These are phyloP conservation scores for Cyberlindnera sargentensis DNA, from an alignment of 805 yeast species.

Conservation along the genomic window DNA sequence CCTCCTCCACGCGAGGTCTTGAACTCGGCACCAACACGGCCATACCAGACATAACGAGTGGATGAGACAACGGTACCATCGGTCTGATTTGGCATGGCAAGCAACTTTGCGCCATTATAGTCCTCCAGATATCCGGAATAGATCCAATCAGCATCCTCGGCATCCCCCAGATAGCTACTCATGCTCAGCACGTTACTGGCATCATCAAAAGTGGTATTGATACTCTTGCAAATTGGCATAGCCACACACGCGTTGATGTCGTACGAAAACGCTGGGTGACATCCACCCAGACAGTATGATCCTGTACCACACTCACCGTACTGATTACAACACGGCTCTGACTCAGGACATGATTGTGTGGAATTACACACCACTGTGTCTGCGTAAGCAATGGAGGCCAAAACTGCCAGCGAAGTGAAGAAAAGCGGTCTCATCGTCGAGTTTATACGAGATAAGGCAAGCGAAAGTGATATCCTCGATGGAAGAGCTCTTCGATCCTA, in stretches of 20 bases:
- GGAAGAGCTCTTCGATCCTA: too few species aligned
- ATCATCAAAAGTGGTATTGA: conserved; percentile 35
- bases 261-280: conserved; percentile 52
- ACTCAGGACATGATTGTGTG: conserved; percentile 60
- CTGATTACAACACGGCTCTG: conserved; percentile 78
- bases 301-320: conserved; percentile 81
- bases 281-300: conserved; percentile 74
- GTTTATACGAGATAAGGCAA: too few species aligned
- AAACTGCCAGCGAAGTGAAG: neutral
- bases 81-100: conserved; percentile 74
- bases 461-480: too few species aligned
- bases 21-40: conserved; percentile 62
- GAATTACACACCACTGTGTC: conserved; percentile 39
- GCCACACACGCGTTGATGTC: conserved; percentile 67
- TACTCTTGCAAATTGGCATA: conserved; percentile 62
- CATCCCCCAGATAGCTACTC: conserved; percentile 52
- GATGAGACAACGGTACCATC: conserved; percentile 74
- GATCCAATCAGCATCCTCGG: conserved; percentile 59
- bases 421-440: neutral
- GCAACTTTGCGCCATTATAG: conserved; percentile 48
- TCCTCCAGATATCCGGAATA: conserved; percentile 49
- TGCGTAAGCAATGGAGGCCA: neutral
- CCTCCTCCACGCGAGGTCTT: conserved; percentile 74
- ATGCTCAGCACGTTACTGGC: conserved; percentile 21
- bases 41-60: conserved; percentile 81